Percentiles rank a stretch among this genome's conserved stretches.
These are phyloP conservation scores for Blastobotrys peoriensis DNA, from an alignment of 805 yeast species.

Conservation along the genomic window DNA sequence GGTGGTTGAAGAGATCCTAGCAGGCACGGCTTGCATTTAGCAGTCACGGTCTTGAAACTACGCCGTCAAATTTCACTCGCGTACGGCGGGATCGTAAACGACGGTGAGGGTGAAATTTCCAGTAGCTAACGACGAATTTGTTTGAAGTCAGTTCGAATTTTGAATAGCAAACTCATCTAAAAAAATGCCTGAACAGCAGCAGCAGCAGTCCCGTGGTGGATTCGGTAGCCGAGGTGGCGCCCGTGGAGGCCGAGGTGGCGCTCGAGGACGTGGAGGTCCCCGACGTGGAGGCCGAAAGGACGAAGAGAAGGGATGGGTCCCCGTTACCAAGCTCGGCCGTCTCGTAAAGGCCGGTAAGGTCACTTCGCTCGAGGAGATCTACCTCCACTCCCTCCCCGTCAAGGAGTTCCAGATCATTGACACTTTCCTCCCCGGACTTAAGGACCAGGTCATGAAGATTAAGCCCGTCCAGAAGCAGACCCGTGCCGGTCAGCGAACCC, in stretches of 20 bases:
- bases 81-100: too few species aligned
- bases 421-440: slow-evolving; percentile 88
- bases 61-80: too few species aligned
- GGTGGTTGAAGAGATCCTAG: too few species aligned
- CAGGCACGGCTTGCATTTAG: too few species aligned
- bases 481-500: slow-evolving; percentile 99
- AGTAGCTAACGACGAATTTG: too few species aligned
- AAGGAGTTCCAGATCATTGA: slow-evolving; percentile 99
- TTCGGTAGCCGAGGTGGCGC: slow-evolving; percentile 29
- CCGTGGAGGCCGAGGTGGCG: slow-evolving; percentile 34
- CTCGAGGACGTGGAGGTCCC: slow-evolving; percentile 48
- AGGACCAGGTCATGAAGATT: slow-evolving; percentile 99
- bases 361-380: slow-evolving; percentile 94
- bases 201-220: slow-evolving; percentile 31
- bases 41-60: too few species aligned
- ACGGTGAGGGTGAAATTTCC: too few species aligned
- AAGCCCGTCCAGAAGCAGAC: slow-evolving; percentile 99
- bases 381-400: slow-evolving; percentile 98
- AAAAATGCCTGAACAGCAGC: slow-evolving; percentile 27
- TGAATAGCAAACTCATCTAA: too few species aligned
- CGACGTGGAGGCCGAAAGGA: slow-evolving; percentile 74
- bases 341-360: slow-evolving; percentile 98
- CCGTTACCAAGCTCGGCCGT: slow-evolving; percentile 99
- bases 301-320: slow-evolving; percentile 99
- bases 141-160: too few species aligned